Base-by-base conservation (phyloP, 176 grass and related monocot genomes). In the Zizania latifolia region DNA sequence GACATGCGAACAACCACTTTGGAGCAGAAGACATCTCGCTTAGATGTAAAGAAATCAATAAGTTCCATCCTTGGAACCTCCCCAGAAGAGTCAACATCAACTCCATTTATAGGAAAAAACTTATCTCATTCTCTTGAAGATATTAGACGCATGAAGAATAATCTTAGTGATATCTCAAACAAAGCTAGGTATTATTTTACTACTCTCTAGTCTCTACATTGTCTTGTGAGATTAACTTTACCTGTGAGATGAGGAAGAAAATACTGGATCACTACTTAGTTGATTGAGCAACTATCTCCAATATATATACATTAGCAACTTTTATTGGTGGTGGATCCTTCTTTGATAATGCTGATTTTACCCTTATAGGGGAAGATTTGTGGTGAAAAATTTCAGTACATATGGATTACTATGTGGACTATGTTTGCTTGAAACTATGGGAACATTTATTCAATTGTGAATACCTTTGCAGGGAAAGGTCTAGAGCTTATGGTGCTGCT, bases 21-120 rank as follows among this genome's bases (percentile, higher is more conserved):
- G 78, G 90, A 86, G 40, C 92, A 71, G 44, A 96, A 96, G 75
- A 67, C 78, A 41, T 62, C 87, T 77, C 93, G 93, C 8, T 54
- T 84, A 58, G 75, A 81, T 81, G 56, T 79, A 68, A 90, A 88
- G 54, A 89, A 69, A 83, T 79, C 78, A 61, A 56, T 97, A 70
- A 85, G 72, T 82, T 93, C 84, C 39, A 86, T 97, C 68, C 24
- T 88, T 84, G 87, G 87, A 64, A 85, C 21, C 69, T 83, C 72
- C 35, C 62, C 76, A 45, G 90, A 92, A 84, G 87, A 90, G 57
- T 82, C 86, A 27, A 57, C 72, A 58, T 67, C 88, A 43, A 53
- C 75, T 67, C 71, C 90, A 76, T 79, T 64, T 76, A 29, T n/a
- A 31, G 83, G 56, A 51, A 85, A 81, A 70, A 85, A 87, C 62